A percentile compares a stretch with the other conserved stretches of the same genome.
phyloP scores from a whole-genome alignment of 1,284 basidiomycete genomes.

The Pterulicium gracile region DNA sequence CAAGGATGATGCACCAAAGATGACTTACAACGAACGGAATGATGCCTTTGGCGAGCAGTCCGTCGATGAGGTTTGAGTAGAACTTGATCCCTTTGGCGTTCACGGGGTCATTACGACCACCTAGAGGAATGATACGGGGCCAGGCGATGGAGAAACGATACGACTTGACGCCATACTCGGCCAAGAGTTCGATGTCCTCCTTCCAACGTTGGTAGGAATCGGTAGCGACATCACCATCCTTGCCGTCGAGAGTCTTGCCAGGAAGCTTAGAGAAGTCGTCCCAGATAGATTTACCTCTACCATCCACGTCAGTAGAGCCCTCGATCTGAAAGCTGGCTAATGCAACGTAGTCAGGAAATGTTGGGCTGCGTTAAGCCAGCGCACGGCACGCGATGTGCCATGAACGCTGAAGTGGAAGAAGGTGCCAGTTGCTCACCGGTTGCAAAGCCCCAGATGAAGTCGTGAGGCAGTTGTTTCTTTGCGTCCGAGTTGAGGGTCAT shows the following conservation, averaged over 20 bases:
- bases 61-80: conserved; percentile 62
- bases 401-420: conserved; percentile 7
- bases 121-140: conserved; percentile 62
- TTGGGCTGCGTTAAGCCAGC: too few species aligned
- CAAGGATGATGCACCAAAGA: not conserved
- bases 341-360: conserved; percentile 5
- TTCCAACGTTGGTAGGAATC: conserved; percentile 61
- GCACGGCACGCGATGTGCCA: conserved; percentile 11
- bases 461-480: conserved; percentile 1
- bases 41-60: conserved; percentile 48
- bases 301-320: conserved; percentile 44
- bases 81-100: conserved; percentile 59
- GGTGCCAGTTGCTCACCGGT: conserved; percentile 36
- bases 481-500: too few species aligned
- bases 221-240: conserved; percentile 57
- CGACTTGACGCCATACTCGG: conserved; percentile 44
- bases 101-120: conserved; percentile 58
- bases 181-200: conserved; percentile 58
- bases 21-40: conserved; percentile 54
- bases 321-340: conserved; percentile 62
- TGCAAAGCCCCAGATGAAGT: conserved; percentile 63
- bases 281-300: conserved; percentile 62
- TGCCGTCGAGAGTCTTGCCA: conserved; percentile 55
- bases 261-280: conserved; percentile 60
- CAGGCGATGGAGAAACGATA: conserved; percentile 68